phyloP scores from a whole-genome alignment of 2,329 filamentous ascomycete genomes.

The Cytospora mali region DNA sequence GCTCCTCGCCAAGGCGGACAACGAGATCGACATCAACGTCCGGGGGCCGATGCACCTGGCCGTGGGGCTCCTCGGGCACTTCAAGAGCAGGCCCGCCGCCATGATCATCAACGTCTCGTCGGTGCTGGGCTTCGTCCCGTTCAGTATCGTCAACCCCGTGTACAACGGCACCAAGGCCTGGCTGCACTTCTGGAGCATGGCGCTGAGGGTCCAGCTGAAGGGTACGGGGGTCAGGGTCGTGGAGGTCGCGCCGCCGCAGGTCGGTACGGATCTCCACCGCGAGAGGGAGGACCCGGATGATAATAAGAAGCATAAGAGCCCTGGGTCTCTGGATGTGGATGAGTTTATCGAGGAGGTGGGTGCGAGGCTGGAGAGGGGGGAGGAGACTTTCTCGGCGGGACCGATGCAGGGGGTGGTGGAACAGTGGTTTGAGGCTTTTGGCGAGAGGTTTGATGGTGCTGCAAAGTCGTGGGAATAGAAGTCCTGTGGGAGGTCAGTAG shows the following conservation, averaged over 20 bases:
- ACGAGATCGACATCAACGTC: conserved; percentile 62
- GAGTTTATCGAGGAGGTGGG: conserved; percentile 57
- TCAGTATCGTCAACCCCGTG: conserved; percentile 56
- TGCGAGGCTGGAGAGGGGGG: conserved; percentile 47
- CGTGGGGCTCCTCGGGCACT: conserved; percentile 51
- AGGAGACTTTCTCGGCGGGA: conserved; percentile 53
- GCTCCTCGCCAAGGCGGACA: conserved; percentile 54
- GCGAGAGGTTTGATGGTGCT: conserved; percentile 26
- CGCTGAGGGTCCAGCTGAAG: conserved; percentile 53
- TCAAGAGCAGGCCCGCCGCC: conserved; percentile 45
- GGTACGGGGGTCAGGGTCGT: conserved; percentile 50
- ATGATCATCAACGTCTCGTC: conserved; percentile 58
- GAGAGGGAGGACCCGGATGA: conserved; percentile 59
- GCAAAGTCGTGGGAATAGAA: conserved; percentile 21
- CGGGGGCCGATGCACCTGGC: conserved; percentile 60
- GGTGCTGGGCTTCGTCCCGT: conserved; percentile 55
- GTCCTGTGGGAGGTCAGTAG: background rate
- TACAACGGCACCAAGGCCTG: conserved; percentile 64
- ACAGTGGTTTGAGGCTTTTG: conserved; percentile 24
- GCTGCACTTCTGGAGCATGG: conserved; percentile 60
- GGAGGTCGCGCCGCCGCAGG: conserved; percentile 58
- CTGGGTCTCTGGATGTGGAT: conserved; percentile 48
- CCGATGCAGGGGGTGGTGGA: conserved; percentile 24
- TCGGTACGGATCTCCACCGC: conserved; percentile 57
- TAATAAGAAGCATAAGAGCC: conserved; percentile 60